These are phyloP conservation scores for Penicillium sp. DNA, from an alignment of 2,329 filamentous ascomycete species.

Conservation along the genomic window DNA sequence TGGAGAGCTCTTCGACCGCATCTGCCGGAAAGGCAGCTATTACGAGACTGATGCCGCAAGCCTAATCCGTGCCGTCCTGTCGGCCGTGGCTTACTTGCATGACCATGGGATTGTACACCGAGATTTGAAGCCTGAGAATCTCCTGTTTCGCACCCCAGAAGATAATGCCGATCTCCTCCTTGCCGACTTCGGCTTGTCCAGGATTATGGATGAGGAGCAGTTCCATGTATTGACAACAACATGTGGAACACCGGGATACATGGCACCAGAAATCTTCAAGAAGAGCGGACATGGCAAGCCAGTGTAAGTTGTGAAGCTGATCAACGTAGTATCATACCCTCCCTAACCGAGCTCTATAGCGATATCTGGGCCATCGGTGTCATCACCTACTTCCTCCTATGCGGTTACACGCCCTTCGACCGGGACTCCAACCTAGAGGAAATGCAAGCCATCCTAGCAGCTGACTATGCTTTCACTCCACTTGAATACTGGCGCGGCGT, in stretches of 20 bases:
- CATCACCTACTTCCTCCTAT: slow-evolving; percentile 97
- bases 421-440: slow-evolving; percentile 97
- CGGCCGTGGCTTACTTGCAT: slow-evolving; percentile 96
- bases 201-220: slow-evolving; percentile 99
- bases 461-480: slow-evolving; percentile 94
- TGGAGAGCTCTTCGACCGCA: slow-evolving; percentile 96
- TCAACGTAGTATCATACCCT: neutral
- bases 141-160: slow-evolving; percentile 94
- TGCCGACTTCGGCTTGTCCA: slow-evolving; percentile 90
- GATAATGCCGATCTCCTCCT: slow-evolving; percentile 97
- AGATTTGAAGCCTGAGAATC: slow-evolving; percentile 95
- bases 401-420: slow-evolving; percentile 97
- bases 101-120: slow-evolving; percentile 98
- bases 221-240: slow-evolving; percentile 98
- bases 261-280: slow-evolving; percentile 99
- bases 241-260: slow-evolving; percentile 96
- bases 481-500: slow-evolving; percentile 96
- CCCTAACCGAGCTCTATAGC: slow-evolving; percentile 34
- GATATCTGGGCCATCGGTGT: slow-evolving; percentile 98
- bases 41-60: slow-evolving; percentile 97
- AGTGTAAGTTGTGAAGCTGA: slow-evolving; percentile 57
- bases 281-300: slow-evolving; percentile 98
- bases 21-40: slow-evolving; percentile 97
- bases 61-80: slow-evolving; percentile 89
- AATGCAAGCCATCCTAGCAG: slow-evolving; percentile 97